Evolutionary conservation across 768 basidiomycete genomes (phyloP), one percentile per base, ranked within the genome.

Genomic region (Leccinum subtestaceum): DNA sequence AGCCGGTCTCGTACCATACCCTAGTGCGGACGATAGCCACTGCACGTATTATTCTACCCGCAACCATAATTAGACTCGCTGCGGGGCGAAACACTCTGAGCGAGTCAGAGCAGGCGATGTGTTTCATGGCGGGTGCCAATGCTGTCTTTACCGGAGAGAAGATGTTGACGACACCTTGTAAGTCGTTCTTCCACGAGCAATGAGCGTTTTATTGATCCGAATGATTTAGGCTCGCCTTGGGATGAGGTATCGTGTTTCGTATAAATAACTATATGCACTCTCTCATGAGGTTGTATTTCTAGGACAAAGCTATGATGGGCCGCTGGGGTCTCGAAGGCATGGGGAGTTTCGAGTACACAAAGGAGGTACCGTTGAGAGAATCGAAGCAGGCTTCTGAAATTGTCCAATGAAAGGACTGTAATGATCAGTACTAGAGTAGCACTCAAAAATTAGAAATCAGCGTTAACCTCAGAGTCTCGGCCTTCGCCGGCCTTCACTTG

Each of bases 81-180:
- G 96, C 96, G 19, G 96, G 96, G 56, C 80, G 96, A 67, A 93
- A 93, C 72, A 91, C 86, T 2, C 83, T 97, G 65, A 80, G 80
- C 59, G 96, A 98, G 77, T 81, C 91, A 9, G 91, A 98, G 74
- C 96, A 98, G 71, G 94, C 89, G 7, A 94, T 98, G 89, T 95
- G 93, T 70, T 98, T 98, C 77, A 90, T 98, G 91, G 95, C 96
- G 1, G 96, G 96, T 23, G 96, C 95, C 21, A 98, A 98, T 69
- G 96, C 96, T 21, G 88, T 98, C 60, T 98, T 98, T 73, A 98
- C 96, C n/a, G 96, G 95, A 46, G 96, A 98, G 70, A 82, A 88
- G 65, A 98, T 98, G 96, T 74, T 98, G 64, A 98, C 96, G 12
- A 98, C 96, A 13, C 94, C 95, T 49, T 97, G 95, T 89, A 67